Conservation (phyloP, 441 rosid genomes). For the Breynia disticha region DNA sequence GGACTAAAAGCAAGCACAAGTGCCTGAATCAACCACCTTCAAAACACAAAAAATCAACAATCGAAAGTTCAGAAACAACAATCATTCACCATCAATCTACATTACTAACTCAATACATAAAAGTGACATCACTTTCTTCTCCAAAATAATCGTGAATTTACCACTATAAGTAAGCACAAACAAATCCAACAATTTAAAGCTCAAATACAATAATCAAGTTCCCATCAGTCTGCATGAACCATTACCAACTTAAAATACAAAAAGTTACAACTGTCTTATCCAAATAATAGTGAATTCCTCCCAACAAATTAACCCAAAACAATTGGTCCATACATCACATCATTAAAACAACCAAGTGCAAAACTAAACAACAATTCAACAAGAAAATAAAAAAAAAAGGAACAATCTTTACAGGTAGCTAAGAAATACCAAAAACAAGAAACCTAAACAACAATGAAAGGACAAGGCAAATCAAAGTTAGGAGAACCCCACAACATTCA, state of each 20-base stretch:
- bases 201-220: too few species aligned
- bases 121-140: neutral
- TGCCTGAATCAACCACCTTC: constrained; percentile 13
- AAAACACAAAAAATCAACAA: constrained; percentile 18
- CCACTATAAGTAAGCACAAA: too few species aligned
- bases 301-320: too few species aligned
- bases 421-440: constrained; percentile 2
- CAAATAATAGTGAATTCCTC: too few species aligned
- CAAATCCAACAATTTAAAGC: too few species aligned
- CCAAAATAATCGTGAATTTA: too few species aligned
- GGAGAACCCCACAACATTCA: constrained; percentile 10
- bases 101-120: neutral
- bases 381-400: neutral
- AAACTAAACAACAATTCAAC: neutral
- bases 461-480: neutral
- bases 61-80: neutral
- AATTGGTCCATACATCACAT: too few species aligned
- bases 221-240: too few species aligned
- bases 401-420: neutral
- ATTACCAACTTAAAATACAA: too few species aligned
- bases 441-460: neutral
- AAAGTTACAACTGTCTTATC: too few species aligned
- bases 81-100: neutral
- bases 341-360: too few species aligned
- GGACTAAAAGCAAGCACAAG: constrained; percentile 17